A percentile compares a stretch with the other conserved stretches of the same genome.
Conservation (phyloP, 257 asterid species). For the Mitragyna speciosa region DNA sequence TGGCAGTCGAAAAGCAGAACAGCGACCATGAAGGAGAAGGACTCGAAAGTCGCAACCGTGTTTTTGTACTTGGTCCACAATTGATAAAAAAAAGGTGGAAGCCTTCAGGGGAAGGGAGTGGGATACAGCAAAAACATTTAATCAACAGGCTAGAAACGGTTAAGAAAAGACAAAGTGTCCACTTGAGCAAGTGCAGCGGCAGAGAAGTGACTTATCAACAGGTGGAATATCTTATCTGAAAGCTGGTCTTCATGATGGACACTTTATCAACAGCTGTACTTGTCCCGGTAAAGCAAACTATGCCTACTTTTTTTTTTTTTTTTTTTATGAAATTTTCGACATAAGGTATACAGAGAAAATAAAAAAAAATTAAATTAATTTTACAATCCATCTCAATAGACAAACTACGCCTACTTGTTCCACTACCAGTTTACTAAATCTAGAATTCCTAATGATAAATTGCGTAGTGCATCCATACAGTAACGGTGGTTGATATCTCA, state of each 20-base stretch:
- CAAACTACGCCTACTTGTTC: no score
- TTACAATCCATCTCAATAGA: no score
- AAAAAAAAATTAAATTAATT: no score
- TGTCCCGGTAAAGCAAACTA: constrained; percentile 40
- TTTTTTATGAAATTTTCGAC: no score
- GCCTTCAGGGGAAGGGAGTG: neutral
- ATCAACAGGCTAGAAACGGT: neutral
- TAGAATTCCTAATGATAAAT: no score
- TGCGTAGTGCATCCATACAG: no score
- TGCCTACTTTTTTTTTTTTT: no score
- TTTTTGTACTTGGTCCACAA: neutral
- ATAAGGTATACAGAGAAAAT: no score
- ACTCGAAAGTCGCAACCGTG: no score
- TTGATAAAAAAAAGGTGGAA: neutral
- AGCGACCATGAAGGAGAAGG: neutral
- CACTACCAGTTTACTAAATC: no score
- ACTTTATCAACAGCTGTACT: constrained; percentile 23
- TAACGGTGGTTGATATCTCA: no score
- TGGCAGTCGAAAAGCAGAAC: neutral
- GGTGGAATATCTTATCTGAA: constrained; percentile 22
- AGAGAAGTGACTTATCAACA: constrained; percentile 12
- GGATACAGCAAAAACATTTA: neutral
- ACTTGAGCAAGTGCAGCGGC: neutral
- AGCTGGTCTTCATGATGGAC: neutral
- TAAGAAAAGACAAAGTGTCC: neutral